Conservation (phyloP, 306 rosid genomes). For the Ziziphus jujuba region DNA sequence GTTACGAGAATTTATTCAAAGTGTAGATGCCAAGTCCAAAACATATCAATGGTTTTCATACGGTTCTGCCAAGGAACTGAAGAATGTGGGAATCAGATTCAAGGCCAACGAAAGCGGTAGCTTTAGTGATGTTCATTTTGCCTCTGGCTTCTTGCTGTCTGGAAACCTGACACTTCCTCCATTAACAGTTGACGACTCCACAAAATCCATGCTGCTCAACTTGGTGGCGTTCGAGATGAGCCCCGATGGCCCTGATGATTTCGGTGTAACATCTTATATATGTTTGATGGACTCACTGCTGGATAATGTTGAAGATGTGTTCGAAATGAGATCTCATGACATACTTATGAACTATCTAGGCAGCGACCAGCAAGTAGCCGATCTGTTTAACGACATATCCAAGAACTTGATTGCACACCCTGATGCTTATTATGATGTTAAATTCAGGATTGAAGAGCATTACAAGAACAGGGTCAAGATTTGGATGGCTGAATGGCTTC, state of each 20-base stretch:
- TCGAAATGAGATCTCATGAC: background rate
- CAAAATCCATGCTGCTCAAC: slow-evolving; percentile 1
- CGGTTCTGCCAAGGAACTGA: slow-evolving; percentile 9
- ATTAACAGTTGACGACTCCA: slow-evolving; percentile 17
- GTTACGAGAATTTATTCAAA: too few species aligned
- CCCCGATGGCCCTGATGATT: too few species aligned
- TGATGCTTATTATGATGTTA: background rate
- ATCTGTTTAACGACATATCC: slow-evolving; percentile 9
- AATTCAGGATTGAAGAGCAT: background rate
- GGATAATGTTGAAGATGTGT: too few species aligned
- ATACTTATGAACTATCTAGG: slow-evolving; percentile 6
- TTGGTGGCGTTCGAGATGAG: background rate
- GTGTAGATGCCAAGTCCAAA: too few species aligned
- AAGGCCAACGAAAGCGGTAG: background rate
- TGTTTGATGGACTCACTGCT: too few species aligned
- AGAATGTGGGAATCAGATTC: slow-evolving; percentile 1
- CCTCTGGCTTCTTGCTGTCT: background rate
- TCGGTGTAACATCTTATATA: too few species aligned
- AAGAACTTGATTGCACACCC: background rate
- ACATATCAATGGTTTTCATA: background rate
- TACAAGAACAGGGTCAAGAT: background rate
- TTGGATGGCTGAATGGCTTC: slow-evolving; percentile 7
- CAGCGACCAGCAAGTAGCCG: slow-evolving; percentile 7
- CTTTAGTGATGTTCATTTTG: background rate
- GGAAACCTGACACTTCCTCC: slow-evolving; percentile 9